Base-by-base conservation (phyloP, 2,329 filamentous ascomycete species). In the Fusarium bactridioides region DNA sequence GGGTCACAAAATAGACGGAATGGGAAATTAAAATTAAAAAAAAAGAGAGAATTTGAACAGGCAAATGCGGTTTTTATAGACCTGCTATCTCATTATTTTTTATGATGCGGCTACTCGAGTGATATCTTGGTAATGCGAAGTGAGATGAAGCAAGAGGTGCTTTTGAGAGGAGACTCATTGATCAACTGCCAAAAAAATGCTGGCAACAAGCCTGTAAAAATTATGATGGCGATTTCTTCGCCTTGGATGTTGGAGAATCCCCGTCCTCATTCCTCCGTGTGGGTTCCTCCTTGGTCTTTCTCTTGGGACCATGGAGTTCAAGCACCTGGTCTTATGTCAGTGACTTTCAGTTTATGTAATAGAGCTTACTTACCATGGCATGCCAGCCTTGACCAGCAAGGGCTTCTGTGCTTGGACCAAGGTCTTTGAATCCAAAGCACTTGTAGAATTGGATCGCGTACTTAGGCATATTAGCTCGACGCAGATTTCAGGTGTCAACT, bases 371-470 rank as follows among this genome's bases (percentile, higher is more conserved):
- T 80, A 94, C 92, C 93, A 97, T 90, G 79, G 96, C 91, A 74
- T 89, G 86, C 94, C 94, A 97, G 23, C 90, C 91, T 37, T 94
- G 93, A 41, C 94, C 94, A 25, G 91, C 92, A 82, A 94, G 94
- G 64, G 88, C 85, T 56, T 89, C 91, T 67, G 88, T 83, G 80
- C 94, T 96, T 55, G 86, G 83, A 1, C 94, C 94, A 35, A 86
- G 81, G 74, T 91, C 89, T 73, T 84, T 84, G 79, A 96, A 97
- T 1, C 94, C 90, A 74, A 94, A 87, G n/a, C 87, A 87, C 79
- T 91, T 87, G 79, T 97, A 98, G 80, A 93, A 97, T 2, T 84
- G 84, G 31, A 95, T 84, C 41, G 95, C 84, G 63, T 91, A 86
- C 88, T 90, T 60, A 19, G 44, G 11, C 8, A 15, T 33, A 15